Base-by-base conservation (phyloP, 2,329 filamentous ascomycete genomes). In the Penicillium digitatum region DNA sequence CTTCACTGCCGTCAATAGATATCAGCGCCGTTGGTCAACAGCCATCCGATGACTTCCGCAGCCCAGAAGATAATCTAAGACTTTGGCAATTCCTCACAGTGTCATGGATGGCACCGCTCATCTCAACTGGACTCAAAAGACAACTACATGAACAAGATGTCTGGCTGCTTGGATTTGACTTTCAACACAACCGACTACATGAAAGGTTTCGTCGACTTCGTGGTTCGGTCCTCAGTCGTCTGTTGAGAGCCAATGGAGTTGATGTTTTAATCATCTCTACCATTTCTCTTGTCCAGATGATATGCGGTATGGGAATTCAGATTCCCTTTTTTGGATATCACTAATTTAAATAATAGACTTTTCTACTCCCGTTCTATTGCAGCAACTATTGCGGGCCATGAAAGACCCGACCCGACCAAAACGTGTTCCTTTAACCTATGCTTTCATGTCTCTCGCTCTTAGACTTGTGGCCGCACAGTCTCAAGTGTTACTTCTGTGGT, bases 1-100 rank as follows among this genome's bases (percentile, higher is more conserved):
- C 84, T 0, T 67, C 67, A 0, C 67, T 86, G 4, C 74, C 80
- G 20, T 74, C 69, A 3, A 70, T 79, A 9, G 81, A 80, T 0
- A 89, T 92, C 54, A 84, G 85, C 48, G 72, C 75, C 16, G 78
- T 83, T 1, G 84, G 81, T 50, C 75, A 78, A 18, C 60, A 72
- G 5, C 84, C 88, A 1, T 85, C 80, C 0, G 78, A 74, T 3
- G 71, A 78, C 2, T 74, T 88, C n/a, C 86, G 90, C 29, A 86
- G 81, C 45, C 87, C 91, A 0, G 91, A 96, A 69, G 91, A 96
- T 63, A 85, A 88, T 59, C 70, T 95, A 24, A 88, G 81, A 0
- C 77, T 92, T 0, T 91, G 89, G 82, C 88, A 92, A 62, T 96
- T 90, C 74, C 88, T 93, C 82, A 87, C 84, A 6, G 87, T 95